These are phyloP conservation scores for Ogataea paradorogensis DNA, from an alignment of 805 yeast species.

Conservation along the genomic window DNA sequence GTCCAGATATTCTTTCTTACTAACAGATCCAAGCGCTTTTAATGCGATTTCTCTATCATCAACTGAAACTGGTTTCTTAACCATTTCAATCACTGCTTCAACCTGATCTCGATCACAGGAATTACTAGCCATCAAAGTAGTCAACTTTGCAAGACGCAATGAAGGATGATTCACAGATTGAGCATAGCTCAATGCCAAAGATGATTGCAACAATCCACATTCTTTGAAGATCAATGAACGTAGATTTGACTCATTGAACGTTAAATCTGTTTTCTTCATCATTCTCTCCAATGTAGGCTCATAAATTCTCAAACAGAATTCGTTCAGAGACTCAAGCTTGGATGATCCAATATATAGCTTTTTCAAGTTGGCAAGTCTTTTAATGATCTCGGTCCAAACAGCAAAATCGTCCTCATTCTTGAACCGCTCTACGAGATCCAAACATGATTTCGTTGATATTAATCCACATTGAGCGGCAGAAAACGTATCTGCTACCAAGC, in stretches of 20 bases:
- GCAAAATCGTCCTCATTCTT: constrained; percentile 39
- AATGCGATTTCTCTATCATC: constrained; percentile 60
- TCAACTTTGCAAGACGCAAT: constrained; percentile 41
- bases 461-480: constrained; percentile 49
- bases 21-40: constrained; percentile 49
- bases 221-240: constrained; percentile 39
- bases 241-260: constrained; percentile 30
- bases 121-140: constrained; percentile 40
- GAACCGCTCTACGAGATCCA: constrained; percentile 39
- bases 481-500: constrained; percentile 51
- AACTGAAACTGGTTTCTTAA: constrained; percentile 47
- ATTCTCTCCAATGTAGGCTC: constrained; percentile 29
- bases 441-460: constrained; percentile 40
- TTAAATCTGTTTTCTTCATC: constrained; percentile 15
- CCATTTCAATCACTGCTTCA: constrained; percentile 44
- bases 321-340: constrained; percentile 27
- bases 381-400: constrained; percentile 55
- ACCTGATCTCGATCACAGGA: constrained; percentile 35
- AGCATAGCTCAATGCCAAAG: constrained; percentile 25
- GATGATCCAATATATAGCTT: constrained; percentile 38
- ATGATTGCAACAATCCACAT: constrained; percentile 40
- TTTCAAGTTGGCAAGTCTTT: constrained; percentile 37
- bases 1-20: constrained; percentile 36
- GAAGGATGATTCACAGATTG: constrained; percentile 34
- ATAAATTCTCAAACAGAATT: constrained; percentile 36